phyloP scores from a whole-genome alignment of 1,139 yeast genomes.

The Taphrina pruni region DNA sequence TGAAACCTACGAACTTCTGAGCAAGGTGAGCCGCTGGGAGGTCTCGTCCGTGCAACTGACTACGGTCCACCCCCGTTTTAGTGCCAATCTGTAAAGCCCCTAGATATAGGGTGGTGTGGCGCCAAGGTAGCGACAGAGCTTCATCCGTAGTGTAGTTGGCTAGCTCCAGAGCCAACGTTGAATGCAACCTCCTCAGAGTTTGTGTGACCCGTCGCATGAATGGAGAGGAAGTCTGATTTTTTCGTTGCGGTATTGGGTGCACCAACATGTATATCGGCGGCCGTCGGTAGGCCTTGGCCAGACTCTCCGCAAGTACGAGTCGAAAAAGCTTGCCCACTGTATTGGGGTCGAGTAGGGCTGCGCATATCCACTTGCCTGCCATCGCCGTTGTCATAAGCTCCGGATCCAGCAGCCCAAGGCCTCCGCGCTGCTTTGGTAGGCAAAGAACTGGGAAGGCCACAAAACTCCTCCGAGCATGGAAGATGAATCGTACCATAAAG shows the following conservation, averaged over 20 bases:
- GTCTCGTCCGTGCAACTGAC: background rate
- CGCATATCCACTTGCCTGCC: constrained; percentile 8
- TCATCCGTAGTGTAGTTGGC: constrained; percentile 10
- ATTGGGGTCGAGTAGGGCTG: background rate
- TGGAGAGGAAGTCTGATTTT: background rate
- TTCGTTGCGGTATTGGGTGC: background rate
- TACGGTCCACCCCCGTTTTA: background rate
- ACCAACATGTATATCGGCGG: background rate
- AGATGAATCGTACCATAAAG: background rate
- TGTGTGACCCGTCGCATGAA: background rate
- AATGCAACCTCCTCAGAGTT: background rate
- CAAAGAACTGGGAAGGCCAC: background rate
- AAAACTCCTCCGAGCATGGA: background rate
- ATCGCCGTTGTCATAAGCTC: constrained; percentile 12
- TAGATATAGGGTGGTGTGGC: background rate
- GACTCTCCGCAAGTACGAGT: background rate
- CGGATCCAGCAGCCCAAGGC: background rate
- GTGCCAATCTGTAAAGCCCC: background rate
- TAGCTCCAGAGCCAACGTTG: background rate
- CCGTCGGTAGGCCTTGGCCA: background rate
- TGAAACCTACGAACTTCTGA: constrained; percentile 6
- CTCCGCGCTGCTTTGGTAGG: constrained; percentile 5
- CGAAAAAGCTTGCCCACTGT: background rate
- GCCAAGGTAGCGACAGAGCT: constrained; percentile 11
- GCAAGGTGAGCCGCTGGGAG: constrained; percentile 2